Evolutionary conservation across 1,284 basidiomycete genomes (phyloP).

Genomic region (Porogramme epimiltina): DNA sequence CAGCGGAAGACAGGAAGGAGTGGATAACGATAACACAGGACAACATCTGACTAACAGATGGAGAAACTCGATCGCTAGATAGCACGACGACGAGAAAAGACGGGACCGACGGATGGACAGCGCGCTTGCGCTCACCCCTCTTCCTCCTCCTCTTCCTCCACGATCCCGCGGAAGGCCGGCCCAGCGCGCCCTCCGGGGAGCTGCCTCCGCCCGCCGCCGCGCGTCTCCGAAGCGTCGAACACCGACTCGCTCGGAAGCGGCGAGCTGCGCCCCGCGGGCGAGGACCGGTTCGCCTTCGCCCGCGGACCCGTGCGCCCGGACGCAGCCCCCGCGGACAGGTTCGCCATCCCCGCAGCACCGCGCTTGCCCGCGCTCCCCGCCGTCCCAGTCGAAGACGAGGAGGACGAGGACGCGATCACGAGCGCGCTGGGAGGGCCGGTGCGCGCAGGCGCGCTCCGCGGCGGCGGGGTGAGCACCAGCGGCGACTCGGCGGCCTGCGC

Average conservation of each 20-base stretch:
- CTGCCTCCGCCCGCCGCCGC: slow-evolving; percentile 54
- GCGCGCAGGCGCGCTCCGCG: slow-evolving; percentile 19
- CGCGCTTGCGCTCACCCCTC: slow-evolving; percentile 44
- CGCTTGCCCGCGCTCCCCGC: slow-evolving; percentile 8
- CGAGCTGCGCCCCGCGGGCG: slow-evolving; percentile 54
- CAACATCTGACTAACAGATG: slow-evolving; percentile 6
- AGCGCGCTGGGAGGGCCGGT: slow-evolving; percentile 1
- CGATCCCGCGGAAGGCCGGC: slow-evolving; percentile 66
- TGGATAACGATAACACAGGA: slow-evolving; percentile 2
- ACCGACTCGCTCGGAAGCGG: slow-evolving; percentile 54
- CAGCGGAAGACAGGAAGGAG: not conserved
- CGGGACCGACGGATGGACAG: slow-evolving; percentile 1
- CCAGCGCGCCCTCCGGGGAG: slow-evolving; percentile 63
- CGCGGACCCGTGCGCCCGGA: slow-evolving; percentile 16
- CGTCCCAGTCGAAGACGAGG: not conserved
- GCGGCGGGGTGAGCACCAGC: slow-evolving; percentile 18
- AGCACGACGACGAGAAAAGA: slow-evolving; percentile 18
- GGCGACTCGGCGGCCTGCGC: slow-evolving; percentile 24
- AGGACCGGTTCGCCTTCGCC: slow-evolving; percentile 53
- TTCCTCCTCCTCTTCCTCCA: slow-evolving; percentile 77
- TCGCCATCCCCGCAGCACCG: slow-evolving; percentile 27
- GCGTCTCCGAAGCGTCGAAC: slow-evolving; percentile 50
- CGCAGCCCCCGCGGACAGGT: slow-evolving; percentile 22
- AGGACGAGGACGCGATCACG: not conserved
- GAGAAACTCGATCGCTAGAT: too few species aligned